Base-by-base conservation (phyloP, 2,329 filamentous ascomycete species). In the Fusarium burgessii region DNA sequence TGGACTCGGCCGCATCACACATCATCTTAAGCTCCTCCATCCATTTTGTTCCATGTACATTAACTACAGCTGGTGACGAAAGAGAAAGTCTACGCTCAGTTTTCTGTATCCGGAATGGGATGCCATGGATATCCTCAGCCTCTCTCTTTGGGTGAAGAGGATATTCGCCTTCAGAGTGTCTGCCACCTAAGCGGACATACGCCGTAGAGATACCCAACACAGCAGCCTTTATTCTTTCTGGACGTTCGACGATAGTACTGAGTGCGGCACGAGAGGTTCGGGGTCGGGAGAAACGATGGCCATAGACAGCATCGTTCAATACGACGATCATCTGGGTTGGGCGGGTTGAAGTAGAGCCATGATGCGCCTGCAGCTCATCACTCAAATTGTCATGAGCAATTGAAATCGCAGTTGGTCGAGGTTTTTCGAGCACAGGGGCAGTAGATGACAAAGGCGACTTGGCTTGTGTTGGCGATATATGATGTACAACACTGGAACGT, bases 251-350 rank as follows among this genome's bases (percentile, higher is more conserved):
- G 71, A 99, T 97, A 61, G 91, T 92, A 75, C 85, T 89, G 2
- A 98, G 86, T 18, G 88, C 87, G 46, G 84, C 87, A 75, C 92
- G 92, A 25, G 90, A 91, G 2, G 94, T 92, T 74, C 92, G 91
- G 7, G 94, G 94, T 46, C 96, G 88, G 14, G 95, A 93, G 80
- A 91, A 99, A 25, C 94, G 91, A 82, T 99, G 96, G 27, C 95
- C 95, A 79, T 98, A 99, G 81, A 95, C 97, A 57, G 92, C 91
- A 82, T 99, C 96, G 76, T 98, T 94, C 4, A 99, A 84, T 33
- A 99, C 87, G 49, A 98, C 94, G 7, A 97, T 82, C 0, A 94
- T 94, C 66, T 94, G 85, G 14, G 87, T 81, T 36, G 82, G 72
- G 29, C 80, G 77, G 12, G 80, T 80, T 5, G 81, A 78, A 14